phyloP scores from a whole-genome alignment of 1,139 yeast species.

The Debaryomyces fabryi region DNA sequence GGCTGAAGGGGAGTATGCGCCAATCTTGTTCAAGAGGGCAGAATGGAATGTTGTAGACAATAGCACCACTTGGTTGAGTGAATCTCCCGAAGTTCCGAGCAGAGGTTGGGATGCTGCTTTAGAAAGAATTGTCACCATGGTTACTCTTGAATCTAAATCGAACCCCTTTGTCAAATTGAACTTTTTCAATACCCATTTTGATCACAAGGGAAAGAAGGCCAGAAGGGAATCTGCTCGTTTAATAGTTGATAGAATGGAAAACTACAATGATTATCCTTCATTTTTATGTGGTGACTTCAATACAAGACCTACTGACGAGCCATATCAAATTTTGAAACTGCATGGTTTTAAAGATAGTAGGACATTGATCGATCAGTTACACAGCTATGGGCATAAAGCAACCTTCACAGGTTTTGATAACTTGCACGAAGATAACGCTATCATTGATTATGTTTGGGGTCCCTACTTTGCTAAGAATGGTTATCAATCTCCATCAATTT shows the following conservation, averaged over 20 bases:
- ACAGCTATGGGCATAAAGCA: conserved; percentile 41
- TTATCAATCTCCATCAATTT: conserved; percentile 4
- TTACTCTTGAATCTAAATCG: conserved; percentile 25
- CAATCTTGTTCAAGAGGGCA: conserved; percentile 38
- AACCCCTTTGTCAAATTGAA: conserved; percentile 34
- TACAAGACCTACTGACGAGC: conserved; percentile 54
- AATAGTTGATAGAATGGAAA: conserved; percentile 44
- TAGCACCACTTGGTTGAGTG: conserved; percentile 46
- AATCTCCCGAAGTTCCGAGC: conserved; percentile 51
- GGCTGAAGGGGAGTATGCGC: conserved; percentile 48
- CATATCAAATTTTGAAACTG: conserved; percentile 42
- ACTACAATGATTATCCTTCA: conserved; percentile 43
- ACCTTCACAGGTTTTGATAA: conserved; percentile 53
- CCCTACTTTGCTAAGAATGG: conserved; percentile 23
- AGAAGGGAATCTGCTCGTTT: conserved; percentile 50
- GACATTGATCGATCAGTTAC: conserved; percentile 19
- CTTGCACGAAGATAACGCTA: conserved; percentile 26
- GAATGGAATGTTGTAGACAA: conserved; percentile 41
- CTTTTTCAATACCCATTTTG: conserved; percentile 61
- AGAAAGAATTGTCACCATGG: conserved; percentile 45
- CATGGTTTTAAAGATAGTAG: conserved; percentile 40
- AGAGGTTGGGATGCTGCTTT: conserved; percentile 54
- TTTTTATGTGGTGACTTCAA: conserved; percentile 57
- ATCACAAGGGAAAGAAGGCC: conserved; percentile 53
- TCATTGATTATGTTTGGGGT: conserved; percentile 54